phyloP scores from a whole-genome alignment of 2,329 filamentous ascomycete species.

The Graphilbum ipis-grandicollis region DNA sequence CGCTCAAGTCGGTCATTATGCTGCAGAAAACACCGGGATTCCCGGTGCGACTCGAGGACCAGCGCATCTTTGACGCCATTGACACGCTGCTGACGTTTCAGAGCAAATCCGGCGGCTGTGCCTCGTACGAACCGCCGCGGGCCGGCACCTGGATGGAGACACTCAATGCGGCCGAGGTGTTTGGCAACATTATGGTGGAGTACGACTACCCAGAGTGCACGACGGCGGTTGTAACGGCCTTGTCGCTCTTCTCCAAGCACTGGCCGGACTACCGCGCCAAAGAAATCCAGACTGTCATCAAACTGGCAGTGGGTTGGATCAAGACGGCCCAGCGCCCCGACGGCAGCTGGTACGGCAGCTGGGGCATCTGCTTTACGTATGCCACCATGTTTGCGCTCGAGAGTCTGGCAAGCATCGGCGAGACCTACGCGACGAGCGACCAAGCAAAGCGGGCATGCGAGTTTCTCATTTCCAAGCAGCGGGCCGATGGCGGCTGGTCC shows the following conservation, averaged over 20 bases:
- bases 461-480: conserved; percentile 73
- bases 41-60: conserved; percentile 55
- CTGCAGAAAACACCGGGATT: conserved; percentile 67
- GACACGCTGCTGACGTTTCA: conserved; percentile 88
- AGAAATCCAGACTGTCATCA: conserved; percentile 61
- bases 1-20: conserved; percentile 64
- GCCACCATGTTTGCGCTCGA: conserved; percentile 93
- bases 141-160: conserved; percentile 64
- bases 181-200: conserved; percentile 94
- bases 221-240: conserved; percentile 76
- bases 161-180: conserved; percentile 91
- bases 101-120: conserved; percentile 70
- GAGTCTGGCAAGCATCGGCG: conserved; percentile 63
- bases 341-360: conserved; percentile 94
- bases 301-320: conserved; percentile 65
- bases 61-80: conserved; percentile 69
- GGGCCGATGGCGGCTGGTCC: conserved; percentile 86
- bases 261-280: conserved; percentile 63
- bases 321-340: conserved; percentile 59
- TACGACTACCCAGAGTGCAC: conserved; percentile 98
- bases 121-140: conserved; percentile 74
- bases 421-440: conserved; percentile 60
- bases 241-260: conserved; percentile 64
- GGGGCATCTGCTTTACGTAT: conserved; percentile 97
- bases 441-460: conserved; percentile 60